Percentiles rank a stretch among this genome's conserved stretches.
These are phyloP conservation scores for Tricholoma flavovirens DNA, from an alignment of 768 basidiomycete genomes.

Conservation along the genomic window DNA sequence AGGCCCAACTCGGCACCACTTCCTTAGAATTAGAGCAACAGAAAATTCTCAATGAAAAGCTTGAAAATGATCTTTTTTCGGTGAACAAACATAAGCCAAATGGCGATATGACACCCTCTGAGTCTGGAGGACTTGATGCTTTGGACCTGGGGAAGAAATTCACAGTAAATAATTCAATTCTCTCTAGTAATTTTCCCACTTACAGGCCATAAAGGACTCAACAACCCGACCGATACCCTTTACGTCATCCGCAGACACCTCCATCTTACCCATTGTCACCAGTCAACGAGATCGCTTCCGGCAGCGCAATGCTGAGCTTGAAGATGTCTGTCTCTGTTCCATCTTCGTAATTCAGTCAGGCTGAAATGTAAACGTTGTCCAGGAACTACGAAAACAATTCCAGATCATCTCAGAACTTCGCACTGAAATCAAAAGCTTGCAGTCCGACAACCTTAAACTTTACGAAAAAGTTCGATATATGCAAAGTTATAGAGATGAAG, in stretches of 20 bases:
- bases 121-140: conserved; percentile 40
- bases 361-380: not conserved
- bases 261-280: conserved; percentile 97
- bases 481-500: conserved; percentile 89
- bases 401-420: conserved; percentile 93
- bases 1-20: conserved; percentile 53
- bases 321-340: conserved; percentile 59
- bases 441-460: conserved; percentile 93
- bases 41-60: conserved; percentile 74
- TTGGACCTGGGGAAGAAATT: conserved; percentile 65
- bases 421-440: conserved; percentile 84
- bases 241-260: conserved; percentile 67
- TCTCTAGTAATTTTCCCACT: not conserved
- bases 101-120: conserved; percentile 27
- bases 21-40: conserved; percentile 72
- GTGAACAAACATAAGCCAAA: conserved; percentile 57
- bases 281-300: conserved; percentile 97
- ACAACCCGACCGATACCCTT: conserved; percentile 12
- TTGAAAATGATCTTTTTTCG: conserved; percentile 86
- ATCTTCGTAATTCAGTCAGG: not conserved
- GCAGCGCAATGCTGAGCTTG: conserved; percentile 93
- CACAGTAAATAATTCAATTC: conserved; percentile 25
- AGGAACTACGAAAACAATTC: conserved; percentile 95
- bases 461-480: conserved; percentile 99
- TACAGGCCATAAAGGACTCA: conserved; percentile 6